Evolutionary conservation across 1,139 yeast genomes (phyloP).

Genomic region (Protomyces lactucae-debilis): DNA sequence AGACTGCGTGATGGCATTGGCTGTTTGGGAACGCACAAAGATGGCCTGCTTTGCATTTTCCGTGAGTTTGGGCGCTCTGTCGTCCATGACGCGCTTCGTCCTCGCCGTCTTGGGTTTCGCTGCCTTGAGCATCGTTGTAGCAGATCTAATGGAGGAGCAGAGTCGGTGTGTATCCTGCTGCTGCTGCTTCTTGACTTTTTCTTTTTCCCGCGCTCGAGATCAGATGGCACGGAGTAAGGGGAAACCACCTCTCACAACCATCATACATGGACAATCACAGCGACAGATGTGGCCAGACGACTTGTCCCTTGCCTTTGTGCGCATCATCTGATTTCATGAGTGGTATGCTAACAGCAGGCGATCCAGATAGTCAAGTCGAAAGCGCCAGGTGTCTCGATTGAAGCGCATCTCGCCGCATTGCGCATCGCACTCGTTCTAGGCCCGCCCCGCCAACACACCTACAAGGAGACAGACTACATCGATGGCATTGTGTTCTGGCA

Average conservation of each 20-base stretch:
- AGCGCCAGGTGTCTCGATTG: not conserved
- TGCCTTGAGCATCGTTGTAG: slow-evolving; percentile 2
- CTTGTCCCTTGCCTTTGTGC: not conserved
- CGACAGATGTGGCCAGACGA: not conserved
- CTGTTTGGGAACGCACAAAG: slow-evolving; percentile 82
- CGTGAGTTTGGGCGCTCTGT: slow-evolving; percentile 77
- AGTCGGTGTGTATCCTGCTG: not conserved
- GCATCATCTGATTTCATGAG: not conserved
- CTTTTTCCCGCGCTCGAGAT: not conserved
- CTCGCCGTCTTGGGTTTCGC: slow-evolving; percentile 87
- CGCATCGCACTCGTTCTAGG: not conserved
- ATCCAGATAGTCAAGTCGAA: not conserved
- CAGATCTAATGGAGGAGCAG: too few relatives aligned
- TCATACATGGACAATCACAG: not conserved
- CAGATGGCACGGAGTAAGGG: not conserved
- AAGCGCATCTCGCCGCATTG: not conserved
- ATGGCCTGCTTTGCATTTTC: slow-evolving; percentile 89
- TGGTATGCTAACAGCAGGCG: not conserved
- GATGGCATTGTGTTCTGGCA: not conserved
- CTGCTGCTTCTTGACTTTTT: not conserved
- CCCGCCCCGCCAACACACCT: not conserved
- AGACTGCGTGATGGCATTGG: slow-evolving; percentile 77
- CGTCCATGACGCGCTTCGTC: slow-evolving; percentile 88
- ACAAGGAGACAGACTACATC: not conserved
- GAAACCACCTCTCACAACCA: not conserved